These are phyloP conservation scores for Myriosclerotinia curreyana DNA, from an alignment of 2,329 filamentous ascomycete species.

Conservation along the genomic window DNA sequence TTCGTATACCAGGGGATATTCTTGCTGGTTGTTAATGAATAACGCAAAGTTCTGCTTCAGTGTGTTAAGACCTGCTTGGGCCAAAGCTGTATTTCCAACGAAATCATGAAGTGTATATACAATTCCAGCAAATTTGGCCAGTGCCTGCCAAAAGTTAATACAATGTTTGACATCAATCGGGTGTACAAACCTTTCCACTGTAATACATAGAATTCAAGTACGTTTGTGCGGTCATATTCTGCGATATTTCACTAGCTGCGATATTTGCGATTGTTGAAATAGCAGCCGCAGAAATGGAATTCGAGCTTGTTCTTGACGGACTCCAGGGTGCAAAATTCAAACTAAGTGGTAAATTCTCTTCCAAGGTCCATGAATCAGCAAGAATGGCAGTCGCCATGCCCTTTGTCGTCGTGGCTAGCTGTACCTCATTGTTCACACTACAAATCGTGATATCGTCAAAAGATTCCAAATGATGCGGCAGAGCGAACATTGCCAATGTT, in stretches of 20 bases:
- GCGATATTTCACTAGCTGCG: constrained; percentile 69
- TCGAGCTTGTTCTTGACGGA: constrained; percentile 47
- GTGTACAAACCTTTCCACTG: constrained; percentile 62
- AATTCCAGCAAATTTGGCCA: constrained; percentile 73
- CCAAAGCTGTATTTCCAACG: constrained; percentile 55
- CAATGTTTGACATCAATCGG: constrained; percentile 34
- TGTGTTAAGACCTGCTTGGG: constrained; percentile 55
- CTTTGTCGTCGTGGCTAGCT: constrained; percentile 78
- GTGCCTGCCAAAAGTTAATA: constrained; percentile 46
- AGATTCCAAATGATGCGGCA: constrained; percentile 80
- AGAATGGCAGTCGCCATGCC: constrained; percentile 71
- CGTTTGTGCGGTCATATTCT: constrained; percentile 70
- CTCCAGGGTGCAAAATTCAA: constrained; percentile 82
- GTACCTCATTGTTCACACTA: background rate
- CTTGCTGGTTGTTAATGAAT: constrained; percentile 66
- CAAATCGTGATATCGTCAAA: constrained; percentile 54
- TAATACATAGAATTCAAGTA: constrained; percentile 89
- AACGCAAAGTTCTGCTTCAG: constrained; percentile 64
- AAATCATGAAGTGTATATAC: constrained; percentile 64
- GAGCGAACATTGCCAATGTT: constrained; percentile 75
- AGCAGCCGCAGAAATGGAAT: constrained; percentile 52
- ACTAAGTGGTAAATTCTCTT: constrained; percentile 67
- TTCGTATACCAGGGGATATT: constrained; percentile 64
- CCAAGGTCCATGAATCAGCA: constrained; percentile 73
- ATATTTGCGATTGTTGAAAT: constrained; percentile 58